Evolutionary conservation across 371 early-diverging fungal species (phyloP), one percentile per base, ranked within the genome.

Genomic region (Nematocida minor): DNA sequence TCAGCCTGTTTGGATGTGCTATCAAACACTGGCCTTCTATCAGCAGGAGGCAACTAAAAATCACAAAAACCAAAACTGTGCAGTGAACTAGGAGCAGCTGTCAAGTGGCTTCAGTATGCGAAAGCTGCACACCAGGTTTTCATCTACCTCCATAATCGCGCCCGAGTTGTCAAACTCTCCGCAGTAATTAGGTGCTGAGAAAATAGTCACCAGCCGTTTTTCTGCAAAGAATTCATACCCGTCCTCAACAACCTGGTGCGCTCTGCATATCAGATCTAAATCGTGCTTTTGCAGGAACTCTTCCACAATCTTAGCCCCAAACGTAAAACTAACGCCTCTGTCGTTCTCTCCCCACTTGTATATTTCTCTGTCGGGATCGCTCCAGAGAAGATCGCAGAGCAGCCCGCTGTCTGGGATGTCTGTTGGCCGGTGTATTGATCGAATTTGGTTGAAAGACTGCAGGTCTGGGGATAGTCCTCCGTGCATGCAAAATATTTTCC

Each of bases 401-500:
- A 93, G 91, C 40, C 99, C 99, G 82, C 94, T 93, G 81, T 96
- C 95, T 32, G 99, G 97, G 48, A 96, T 92, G 85, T 99, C 97
- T 84, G 94, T 93, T 79, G 93, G 89, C 68, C 97, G 90, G 85
- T 96, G 94, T 67, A 99, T 88, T 2, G 91, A 88, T 60, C 94
- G 90, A 79, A 99, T 93, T 79, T 96, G 94, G 87, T 97, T 97
- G 41, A 99, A 85, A 14, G 94, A 93, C 84, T 91, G 92, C 74
- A 97, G 91, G 34, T 93, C 92, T 18, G 97, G 97, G 27, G 94
- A 94, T 53, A 99, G 86, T 51, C 99, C 99, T 63, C 99, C 99
- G 87, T 99, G 99, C 60, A 95, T 90, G 88, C 97, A 97, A 85
- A 99, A 93, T 69, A 92, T 91, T 89, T 89, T 91, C 44, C 90